Conservation (phyloP, 23 red algal genomes). For the Gracilaria domingensis region DNA sequence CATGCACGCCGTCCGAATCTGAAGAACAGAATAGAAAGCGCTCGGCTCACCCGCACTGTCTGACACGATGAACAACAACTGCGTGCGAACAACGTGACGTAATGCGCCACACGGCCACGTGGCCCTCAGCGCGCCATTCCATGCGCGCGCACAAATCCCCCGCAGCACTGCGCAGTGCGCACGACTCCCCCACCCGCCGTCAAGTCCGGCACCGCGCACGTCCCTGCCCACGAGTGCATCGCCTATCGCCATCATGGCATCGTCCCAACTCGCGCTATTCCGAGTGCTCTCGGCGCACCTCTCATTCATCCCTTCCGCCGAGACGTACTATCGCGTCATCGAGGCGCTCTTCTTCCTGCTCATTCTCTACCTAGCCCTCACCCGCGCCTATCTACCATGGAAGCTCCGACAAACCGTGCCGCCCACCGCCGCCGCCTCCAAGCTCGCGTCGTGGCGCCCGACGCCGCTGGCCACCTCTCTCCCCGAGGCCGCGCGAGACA, state of each 20-base stretch:
- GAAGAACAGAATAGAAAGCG: too few relatives aligned
- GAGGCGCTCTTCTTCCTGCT: slow-evolving; percentile 71
- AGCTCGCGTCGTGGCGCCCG: slow-evolving; percentile 62
- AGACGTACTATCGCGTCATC: slow-evolving; percentile 64
- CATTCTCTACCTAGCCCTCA: slow-evolving; percentile 67
- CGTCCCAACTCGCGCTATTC: not conserved
- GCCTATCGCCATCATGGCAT: not conserved
- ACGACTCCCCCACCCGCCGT: too few relatives aligned
- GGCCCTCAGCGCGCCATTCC: too few relatives aligned
- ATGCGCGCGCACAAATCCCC: too few relatives aligned
- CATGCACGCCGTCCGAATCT: too few relatives aligned
- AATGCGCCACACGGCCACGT: too few relatives aligned
- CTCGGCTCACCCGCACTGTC: too few relatives aligned
- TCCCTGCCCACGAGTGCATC: not conserved
- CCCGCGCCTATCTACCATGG: slow-evolving; percentile 69
- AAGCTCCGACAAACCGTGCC: slow-evolving; percentile 19
- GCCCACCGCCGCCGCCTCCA: slow-evolving; percentile 32
- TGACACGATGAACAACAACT: too few relatives aligned
- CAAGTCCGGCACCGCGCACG: not conserved
- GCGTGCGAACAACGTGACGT: too few relatives aligned
- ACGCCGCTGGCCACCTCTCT: slow-evolving; percentile 35
- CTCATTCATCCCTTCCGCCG: slow-evolving; percentile 3
- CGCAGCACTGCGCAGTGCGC: too few relatives aligned
- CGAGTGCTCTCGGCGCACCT: not conserved
- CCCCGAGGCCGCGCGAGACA: not conserved